Evolutionary conservation across 352 stramenopile genomes (phyloP).

Genomic region (Globisporangium solare): DNA sequence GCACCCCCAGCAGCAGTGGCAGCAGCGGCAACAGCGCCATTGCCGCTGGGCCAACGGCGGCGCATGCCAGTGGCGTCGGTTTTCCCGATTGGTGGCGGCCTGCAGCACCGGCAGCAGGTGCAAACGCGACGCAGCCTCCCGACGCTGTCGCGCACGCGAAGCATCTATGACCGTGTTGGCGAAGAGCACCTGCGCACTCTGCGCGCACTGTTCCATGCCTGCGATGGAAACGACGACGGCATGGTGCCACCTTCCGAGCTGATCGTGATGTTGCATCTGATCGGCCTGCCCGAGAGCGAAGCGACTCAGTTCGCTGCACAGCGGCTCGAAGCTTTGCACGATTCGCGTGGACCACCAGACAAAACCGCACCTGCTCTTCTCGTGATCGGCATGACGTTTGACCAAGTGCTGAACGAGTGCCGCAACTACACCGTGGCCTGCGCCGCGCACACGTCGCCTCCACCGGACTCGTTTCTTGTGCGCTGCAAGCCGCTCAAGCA

Average conservation of each 20-base stretch:
- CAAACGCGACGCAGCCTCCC: background rate
- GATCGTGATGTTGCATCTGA: slow-evolving; percentile 24
- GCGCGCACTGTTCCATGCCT: slow-evolving; percentile 25
- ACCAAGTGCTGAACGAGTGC: slow-evolving; percentile 21
- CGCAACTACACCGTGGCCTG: slow-evolving; percentile 17
- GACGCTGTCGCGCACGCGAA: background rate
- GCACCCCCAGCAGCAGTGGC: too few relatives aligned
- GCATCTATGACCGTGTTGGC: slow-evolving; percentile 16
- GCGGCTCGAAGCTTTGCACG: slow-evolving; percentile 2
- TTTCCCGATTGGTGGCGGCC: slow-evolving; percentile 1
- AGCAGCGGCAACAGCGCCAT: too few relatives aligned
- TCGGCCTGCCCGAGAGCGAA: slow-evolving; percentile 18
- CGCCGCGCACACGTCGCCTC: slow-evolving; percentile 14
- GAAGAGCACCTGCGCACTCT: slow-evolving; percentile 26
- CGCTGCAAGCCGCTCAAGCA: slow-evolving; percentile 40
- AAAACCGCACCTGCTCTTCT: too few relatives aligned
- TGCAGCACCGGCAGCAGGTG: background rate
- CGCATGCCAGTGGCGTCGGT: slow-evolving; percentile 1
- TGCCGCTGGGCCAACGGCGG: background rate
- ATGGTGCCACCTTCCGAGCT: slow-evolving; percentile 24
- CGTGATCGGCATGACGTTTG: slow-evolving; percentile 16
- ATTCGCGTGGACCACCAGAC: too few relatives aligned
- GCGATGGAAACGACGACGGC: slow-evolving; percentile 33
- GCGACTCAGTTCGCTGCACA: background rate
- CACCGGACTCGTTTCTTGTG: slow-evolving; percentile 25